Evolutionary conservation across 2,329 filamentous ascomycete species (phyloP).

Genomic region (Scortechinia acanthostroma): DNA sequence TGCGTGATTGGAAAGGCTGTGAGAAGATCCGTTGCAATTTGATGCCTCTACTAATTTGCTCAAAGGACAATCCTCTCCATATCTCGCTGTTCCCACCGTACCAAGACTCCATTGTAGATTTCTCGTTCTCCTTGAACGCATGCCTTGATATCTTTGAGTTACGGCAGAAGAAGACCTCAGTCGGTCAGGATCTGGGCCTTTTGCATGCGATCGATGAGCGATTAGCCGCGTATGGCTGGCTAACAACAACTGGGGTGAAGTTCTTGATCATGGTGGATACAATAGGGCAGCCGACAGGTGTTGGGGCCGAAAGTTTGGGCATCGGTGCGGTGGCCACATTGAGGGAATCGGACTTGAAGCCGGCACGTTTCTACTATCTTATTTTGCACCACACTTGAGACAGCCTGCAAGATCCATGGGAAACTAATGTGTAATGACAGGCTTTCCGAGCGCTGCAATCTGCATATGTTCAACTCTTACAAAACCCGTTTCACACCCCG

Average conservation of each 20-base stretch:
- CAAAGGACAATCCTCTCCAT: constrained; percentile 59
- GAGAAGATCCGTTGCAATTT: constrained; percentile 10
- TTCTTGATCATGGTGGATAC: constrained; percentile 57
- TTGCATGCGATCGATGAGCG: constrained; percentile 58
- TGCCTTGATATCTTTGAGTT: constrained; percentile 61
- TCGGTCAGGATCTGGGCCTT: constrained; percentile 58
- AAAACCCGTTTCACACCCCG: constrained; percentile 59
- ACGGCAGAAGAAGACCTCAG: constrained; percentile 47
- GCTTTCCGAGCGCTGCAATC: constrained; percentile 57
- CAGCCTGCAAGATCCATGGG: constrained; percentile 3
- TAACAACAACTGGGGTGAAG: constrained; percentile 60
- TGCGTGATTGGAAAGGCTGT: constrained; percentile 58
- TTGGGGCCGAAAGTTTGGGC: neutral
- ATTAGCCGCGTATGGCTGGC: constrained; percentile 58
- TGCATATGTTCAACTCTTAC: constrained; percentile 53
- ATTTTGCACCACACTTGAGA: neutral
- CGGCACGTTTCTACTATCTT: neutral
- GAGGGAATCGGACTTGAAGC: neutral
- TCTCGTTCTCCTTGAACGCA: constrained; percentile 53
- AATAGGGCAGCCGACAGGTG: constrained; percentile 32
- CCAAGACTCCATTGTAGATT: constrained; percentile 37
- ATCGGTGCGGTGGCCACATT: neutral
- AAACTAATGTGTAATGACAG: constrained; percentile 22
- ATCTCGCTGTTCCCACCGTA: constrained; percentile 53
- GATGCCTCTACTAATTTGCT: constrained; percentile 5